A percentile compares a stretch with the other conserved stretches of the same genome.
phyloP scores from a whole-genome alignment of 2,329 filamentous ascomycete species.

The Ophiocordyceps camponoti-leonardi region DNA sequence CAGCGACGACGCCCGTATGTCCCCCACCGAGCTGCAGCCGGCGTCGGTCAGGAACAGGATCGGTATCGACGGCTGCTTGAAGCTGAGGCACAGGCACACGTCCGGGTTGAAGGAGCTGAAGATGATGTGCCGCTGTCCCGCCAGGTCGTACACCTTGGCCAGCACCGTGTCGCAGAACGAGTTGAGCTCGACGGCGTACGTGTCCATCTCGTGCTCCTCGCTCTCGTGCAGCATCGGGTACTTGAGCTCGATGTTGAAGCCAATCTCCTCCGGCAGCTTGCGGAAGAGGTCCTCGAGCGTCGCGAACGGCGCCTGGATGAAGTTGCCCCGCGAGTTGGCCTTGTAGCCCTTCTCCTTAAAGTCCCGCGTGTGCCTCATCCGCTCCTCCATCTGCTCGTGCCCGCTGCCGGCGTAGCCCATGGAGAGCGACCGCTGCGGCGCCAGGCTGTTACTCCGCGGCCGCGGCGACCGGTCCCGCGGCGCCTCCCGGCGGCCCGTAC shows the following conservation, averaged over 20 bases:
- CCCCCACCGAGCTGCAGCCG: constrained; percentile 63
- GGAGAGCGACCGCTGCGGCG: constrained; percentile 33
- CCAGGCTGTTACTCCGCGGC: constrained; percentile 20
- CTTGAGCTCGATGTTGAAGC: constrained; percentile 99
- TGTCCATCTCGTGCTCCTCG: constrained; percentile 92
- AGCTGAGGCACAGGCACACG: constrained; percentile 81
- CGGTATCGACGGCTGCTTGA: constrained; percentile 94
- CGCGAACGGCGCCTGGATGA: constrained; percentile 90
- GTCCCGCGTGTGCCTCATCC: constrained; percentile 93
- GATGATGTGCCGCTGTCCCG: constrained; percentile 72
- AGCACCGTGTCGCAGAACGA: constrained; percentile 92
- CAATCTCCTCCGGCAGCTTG: constrained; percentile 63
- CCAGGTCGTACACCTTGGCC: constrained; percentile 73
- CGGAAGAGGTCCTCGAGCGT: constrained; percentile 88
- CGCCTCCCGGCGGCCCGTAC: neutral
- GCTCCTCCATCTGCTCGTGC: constrained; percentile 41
- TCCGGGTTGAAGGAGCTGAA: constrained; percentile 98
- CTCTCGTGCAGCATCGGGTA: constrained; percentile 96
- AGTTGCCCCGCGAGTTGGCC: constrained; percentile 81
- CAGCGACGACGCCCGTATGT: constrained; percentile 76
- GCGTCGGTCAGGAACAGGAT: constrained; percentile 90
- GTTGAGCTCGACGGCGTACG: constrained; percentile 89
- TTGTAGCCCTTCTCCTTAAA: constrained; percentile 94
- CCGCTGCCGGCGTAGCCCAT: constrained; percentile 31
- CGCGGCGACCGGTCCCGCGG: constrained; percentile 1